Evolutionary conservation across 2,329 filamentous ascomycete species (phyloP).

Genomic region (Diplodia corticola): DNA sequence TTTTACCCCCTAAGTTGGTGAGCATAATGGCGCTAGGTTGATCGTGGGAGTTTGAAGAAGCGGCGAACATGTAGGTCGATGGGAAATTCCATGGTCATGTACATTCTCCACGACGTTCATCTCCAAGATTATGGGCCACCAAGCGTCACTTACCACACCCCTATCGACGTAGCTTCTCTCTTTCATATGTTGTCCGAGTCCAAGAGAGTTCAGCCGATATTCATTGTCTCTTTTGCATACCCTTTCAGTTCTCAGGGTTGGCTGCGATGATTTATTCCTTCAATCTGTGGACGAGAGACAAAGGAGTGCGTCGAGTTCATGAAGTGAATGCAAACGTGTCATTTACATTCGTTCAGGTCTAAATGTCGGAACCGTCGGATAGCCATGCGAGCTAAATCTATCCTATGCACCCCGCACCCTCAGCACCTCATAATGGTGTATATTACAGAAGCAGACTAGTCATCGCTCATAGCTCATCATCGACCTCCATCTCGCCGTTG

Average conservation of each 20-base stretch:
- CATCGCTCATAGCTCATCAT: constrained; percentile 30
- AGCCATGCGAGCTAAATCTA: constrained; percentile 10
- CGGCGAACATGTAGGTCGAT: too few relatives aligned
- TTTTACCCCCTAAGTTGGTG: too few relatives aligned
- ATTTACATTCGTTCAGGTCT: neutral
- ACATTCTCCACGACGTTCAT: too few relatives aligned
- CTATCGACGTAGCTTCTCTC: too few relatives aligned
- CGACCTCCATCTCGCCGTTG: constrained; percentile 39
- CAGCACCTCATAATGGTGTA: constrained; percentile 4
- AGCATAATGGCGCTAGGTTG: too few relatives aligned
- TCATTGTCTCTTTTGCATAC: neutral
- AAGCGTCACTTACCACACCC: too few relatives aligned
- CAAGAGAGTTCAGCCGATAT: neutral
- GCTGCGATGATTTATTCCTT: neutral
- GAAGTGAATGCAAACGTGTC: neutral
- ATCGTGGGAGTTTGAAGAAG: too few relatives aligned
- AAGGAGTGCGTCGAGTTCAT: neutral
- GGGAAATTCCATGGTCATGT: too few relatives aligned
- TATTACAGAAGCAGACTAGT: constrained; percentile 13
- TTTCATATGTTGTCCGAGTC: neutral
- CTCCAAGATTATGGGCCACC: too few relatives aligned
- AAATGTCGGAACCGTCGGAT: constrained; percentile 1
- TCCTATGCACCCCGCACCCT: neutral
- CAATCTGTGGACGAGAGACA: neutral
- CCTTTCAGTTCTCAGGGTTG: neutral